Conservation (phyloP, 1,139 yeast species). For the Yamadazyma sp. region DNA sequence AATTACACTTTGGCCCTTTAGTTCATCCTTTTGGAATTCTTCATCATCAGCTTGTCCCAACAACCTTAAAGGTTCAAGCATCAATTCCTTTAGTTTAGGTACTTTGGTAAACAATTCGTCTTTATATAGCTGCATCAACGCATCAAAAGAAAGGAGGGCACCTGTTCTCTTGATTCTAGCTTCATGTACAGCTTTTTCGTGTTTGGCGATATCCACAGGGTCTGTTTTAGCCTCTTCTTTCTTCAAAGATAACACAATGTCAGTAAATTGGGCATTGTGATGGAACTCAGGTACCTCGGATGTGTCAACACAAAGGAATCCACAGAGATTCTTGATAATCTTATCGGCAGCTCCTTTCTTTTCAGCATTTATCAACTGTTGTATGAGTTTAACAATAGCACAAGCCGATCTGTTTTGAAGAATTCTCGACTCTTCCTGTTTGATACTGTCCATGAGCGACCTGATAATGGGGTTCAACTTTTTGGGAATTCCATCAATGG, state of each 20-base stretch:
- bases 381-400: conserved; percentile 65
- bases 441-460: conserved; percentile 90
- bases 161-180: conserved; percentile 85
- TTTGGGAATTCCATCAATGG: conserved; percentile 67
- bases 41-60: conserved; percentile 27
- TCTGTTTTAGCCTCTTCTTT: conserved; percentile 78
- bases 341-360: conserved; percentile 82
- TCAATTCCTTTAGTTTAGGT: conserved; percentile 66
- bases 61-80: conserved; percentile 62
- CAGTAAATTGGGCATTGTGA: conserved; percentile 58
- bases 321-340: conserved; percentile 85
- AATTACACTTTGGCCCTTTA: conserved; percentile 75
- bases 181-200: conserved; percentile 63
- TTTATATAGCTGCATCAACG: conserved; percentile 51
- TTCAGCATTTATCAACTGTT: conserved; percentile 52
- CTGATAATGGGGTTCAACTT: conserved; percentile 88
- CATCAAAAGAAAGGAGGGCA: conserved; percentile 70
- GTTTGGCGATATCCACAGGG: conserved; percentile 62
- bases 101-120: conserved; percentile 55
- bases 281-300: conserved; percentile 93
- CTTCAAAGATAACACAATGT: conserved; percentile 67
- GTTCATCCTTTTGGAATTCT: conserved; percentile 42
- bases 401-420: conserved; percentile 72
- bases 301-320: conserved; percentile 92
- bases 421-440: conserved; percentile 64